Evolutionary conservation across 2,329 filamentous ascomycete species (phyloP), one percentile per base, ranked within the genome.

Genomic region (Graphiopsis chlorocephala): DNA sequence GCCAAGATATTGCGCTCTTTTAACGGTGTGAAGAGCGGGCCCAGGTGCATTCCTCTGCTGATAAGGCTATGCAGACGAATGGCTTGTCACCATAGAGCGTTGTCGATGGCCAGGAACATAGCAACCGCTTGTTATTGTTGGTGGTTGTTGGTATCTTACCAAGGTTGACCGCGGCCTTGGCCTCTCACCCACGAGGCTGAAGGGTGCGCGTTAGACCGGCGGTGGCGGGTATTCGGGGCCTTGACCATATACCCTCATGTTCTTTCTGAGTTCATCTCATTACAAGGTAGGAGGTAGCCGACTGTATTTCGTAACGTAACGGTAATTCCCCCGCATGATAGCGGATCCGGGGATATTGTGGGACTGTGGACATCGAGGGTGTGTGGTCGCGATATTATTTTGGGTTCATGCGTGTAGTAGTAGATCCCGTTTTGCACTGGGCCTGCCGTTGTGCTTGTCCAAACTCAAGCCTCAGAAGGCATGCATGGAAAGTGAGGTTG

Each of bases 1-100:
- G 60, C 60, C 60, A 62, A 62, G 60, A 31, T 35, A 31, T 25
- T 45, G 45, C 58, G 26, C 28, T 61, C 58, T 50, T 33, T 29
- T 35, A 33, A 62, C 47, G 48, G 48, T 26, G 48, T 45, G 60
- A 62, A 42, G 47, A 53, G 31, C 25, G 60, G 50, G 60, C 33
- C 60, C 60, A 25, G n/a, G 60, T 50, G 60, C 31, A 55, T 55
- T 55, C 48, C 60, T n/a, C 31, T 26, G 35, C 60, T 62, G 60
- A 62, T 62, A 62, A 62, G 60, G 60, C 60, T 62, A 38, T 25
- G 31, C 60, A 53, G 38, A 62, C n/a, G 31, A 53, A 62, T 53
- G 31, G 60, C 31, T 55, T 45, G 60, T 62, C 31, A 48, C 33
- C 48, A 61, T 31, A 29, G 15, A 15, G 29, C 47, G 14, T 17